Conservation (phyloP, 768 basidiomycete species). For the Macrolepiota dolichaula region DNA sequence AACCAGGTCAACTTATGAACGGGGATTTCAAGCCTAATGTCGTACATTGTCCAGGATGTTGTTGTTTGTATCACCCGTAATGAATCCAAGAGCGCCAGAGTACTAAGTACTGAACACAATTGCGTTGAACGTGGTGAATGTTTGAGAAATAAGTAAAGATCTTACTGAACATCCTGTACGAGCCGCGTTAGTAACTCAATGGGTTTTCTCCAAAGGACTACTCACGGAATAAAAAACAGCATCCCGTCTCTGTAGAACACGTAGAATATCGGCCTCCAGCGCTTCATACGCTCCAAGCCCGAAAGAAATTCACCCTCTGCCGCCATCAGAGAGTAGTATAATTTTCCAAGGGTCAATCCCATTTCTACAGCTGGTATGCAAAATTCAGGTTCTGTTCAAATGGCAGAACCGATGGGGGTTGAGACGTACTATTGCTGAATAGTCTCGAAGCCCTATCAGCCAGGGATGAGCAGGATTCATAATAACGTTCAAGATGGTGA, state of each 20-base stretch:
- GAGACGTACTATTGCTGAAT: constrained; percentile 1
- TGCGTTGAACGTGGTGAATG: not conserved
- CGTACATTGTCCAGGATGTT: constrained; percentile 4
- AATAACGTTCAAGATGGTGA: no score
- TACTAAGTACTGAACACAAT: not conserved
- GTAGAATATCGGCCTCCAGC: constrained; percentile 1
- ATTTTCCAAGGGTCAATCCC: not conserved
- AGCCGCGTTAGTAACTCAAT: not conserved
- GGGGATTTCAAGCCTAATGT: not conserved
- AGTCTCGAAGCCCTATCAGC: not conserved
- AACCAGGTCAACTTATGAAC: not conserved
- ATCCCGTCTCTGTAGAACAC: constrained; percentile 10
- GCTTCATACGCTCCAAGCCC: not conserved
- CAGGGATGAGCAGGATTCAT: not conserved
- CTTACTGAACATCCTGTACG: constrained; percentile 1
- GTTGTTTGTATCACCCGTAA: not conserved
- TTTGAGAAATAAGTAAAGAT: no score
- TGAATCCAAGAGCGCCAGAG: not conserved
- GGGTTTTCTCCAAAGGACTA: not conserved
- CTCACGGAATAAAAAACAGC: constrained; percentile 6
- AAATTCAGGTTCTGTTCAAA: no score
- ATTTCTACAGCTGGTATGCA: not conserved
- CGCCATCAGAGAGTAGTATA: not conserved
- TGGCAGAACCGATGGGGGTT: not conserved
- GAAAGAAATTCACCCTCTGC: not conserved